Percentiles rank a stretch among this genome's conserved stretches.
These are phyloP conservation scores for Deinandra increscens DNA, from an alignment of 129 eudicot genomes.

Conservation along the genomic window DNA sequence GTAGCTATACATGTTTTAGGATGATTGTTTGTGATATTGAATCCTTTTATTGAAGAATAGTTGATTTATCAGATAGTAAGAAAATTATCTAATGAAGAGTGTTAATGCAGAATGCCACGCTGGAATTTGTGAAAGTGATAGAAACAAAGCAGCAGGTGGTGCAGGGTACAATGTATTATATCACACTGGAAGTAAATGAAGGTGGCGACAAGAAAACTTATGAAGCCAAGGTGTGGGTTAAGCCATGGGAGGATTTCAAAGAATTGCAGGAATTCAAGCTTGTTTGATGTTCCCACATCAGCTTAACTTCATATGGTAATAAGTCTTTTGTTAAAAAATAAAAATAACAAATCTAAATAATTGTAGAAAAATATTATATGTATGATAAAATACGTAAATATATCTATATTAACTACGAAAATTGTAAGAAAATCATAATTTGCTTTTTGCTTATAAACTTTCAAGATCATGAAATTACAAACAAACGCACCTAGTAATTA, in stretches of 20 bases:
- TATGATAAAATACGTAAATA: too few species aligned
- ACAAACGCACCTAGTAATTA: too few species aligned
- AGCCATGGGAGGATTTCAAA: conserved; percentile 74
- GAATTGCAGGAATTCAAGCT: conserved; percentile 65
- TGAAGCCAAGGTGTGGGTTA: conserved; percentile 79
- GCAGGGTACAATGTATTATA: conserved; percentile 49
- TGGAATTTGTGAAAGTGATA: conserved; percentile 63
- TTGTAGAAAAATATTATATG: too few species aligned
- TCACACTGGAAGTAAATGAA: conserved; percentile 60
- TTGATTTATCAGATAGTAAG: not conserved
- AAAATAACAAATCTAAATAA: not conserved
- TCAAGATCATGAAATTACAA: too few species aligned
- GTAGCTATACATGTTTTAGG: not conserved
- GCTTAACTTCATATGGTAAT: conserved; percentile 17
- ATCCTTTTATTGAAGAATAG: not conserved
- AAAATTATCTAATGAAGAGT: not conserved
- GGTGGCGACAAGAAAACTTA: conserved; percentile 63
- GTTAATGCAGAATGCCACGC: conserved; percentile 46
- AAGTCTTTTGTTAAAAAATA: not conserved
- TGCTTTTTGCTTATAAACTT: too few species aligned
- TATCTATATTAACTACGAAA: too few species aligned
- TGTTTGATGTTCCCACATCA: conserved; percentile 23
- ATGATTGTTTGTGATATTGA: not conserved
- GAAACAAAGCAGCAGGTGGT: conserved; percentile 64
- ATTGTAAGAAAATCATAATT: too few species aligned